Conservation (phyloP, 2,329 filamentous ascomycete species). For the Knufia fluminis region DNA sequence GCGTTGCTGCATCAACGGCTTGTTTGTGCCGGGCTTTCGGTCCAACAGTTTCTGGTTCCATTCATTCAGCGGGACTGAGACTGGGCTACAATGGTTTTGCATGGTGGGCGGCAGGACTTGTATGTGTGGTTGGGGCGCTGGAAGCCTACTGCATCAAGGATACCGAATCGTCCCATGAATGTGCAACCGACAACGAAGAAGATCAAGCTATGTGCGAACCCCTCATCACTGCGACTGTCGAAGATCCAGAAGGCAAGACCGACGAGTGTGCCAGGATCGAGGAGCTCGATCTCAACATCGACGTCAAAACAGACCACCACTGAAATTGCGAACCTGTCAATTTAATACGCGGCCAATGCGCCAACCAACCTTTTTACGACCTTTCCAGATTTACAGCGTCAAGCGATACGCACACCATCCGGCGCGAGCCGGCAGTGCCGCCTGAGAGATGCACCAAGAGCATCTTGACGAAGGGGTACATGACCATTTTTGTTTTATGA, state of each 20-base stretch:
- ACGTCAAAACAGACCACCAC: constrained; percentile 10
- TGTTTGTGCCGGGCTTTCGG: constrained; percentile 82
- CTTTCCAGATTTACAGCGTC: background rate
- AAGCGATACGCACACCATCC: background rate
- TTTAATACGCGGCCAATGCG: background rate
- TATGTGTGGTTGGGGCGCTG: constrained; percentile 65
- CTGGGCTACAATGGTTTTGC: constrained; percentile 77
- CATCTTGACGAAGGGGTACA: background rate
- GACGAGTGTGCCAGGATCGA: constrained; percentile 14
- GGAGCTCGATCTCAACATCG: constrained; percentile 18
- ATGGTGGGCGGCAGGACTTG: constrained; percentile 81
- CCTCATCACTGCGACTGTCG: constrained; percentile 22
- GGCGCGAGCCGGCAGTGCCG: constrained; percentile 5
- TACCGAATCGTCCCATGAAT: constrained; percentile 39
- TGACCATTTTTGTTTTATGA: constrained; percentile 1
- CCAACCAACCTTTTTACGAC: background rate
- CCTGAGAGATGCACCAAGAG: constrained; percentile 4
- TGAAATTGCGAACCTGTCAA: background rate
- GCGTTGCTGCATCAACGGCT: constrained; percentile 81
- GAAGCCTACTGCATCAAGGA: constrained; percentile 70
- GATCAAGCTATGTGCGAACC: constrained; percentile 26
- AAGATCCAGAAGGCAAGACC: constrained; percentile 14
- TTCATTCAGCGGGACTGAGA: constrained; percentile 71
- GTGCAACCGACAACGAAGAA: constrained; percentile 35
- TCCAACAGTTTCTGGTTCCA: constrained; percentile 73